A percentile compares a stretch with the other conserved stretches of the same genome.
These are phyloP conservation scores for Tetradesmus obliquus DNA, from an alignment of 139 green algal genomes.

Conservation along the genomic window DNA sequence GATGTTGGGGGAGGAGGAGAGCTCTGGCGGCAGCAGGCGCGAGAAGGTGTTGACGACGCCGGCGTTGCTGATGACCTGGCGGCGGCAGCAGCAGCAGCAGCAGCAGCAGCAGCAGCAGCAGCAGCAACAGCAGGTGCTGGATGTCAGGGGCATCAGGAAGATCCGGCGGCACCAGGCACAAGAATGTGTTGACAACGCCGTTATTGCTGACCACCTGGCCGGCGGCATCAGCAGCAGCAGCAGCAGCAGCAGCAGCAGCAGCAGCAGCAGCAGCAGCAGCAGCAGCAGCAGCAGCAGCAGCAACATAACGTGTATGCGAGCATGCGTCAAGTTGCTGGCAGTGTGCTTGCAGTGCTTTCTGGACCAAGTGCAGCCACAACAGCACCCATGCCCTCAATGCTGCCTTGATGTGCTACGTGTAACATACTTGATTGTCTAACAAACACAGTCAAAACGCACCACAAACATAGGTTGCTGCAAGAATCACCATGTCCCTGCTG, in stretches of 20 bases:
- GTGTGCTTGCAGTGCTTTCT: no score
- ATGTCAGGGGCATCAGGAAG: not conserved
- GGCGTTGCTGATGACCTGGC: constrained; percentile 29
- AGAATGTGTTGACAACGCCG: no score
- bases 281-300: not conserved
- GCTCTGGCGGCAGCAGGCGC: not conserved
- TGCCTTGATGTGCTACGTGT: no score
- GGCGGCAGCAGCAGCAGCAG: no score
- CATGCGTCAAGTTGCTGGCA: no score
- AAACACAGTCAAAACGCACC: no score
- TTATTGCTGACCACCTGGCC: no score
- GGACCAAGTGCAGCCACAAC: no score
- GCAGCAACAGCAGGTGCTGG: not conserved
- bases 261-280: not conserved
- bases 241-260: not conserved
- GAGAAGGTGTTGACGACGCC: constrained; percentile 17
- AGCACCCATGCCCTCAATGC: no score
- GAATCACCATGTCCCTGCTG: not conserved
- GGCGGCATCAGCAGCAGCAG: not conserved
- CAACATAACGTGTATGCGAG: not conserved
- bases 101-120: not conserved
- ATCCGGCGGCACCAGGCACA: no score
- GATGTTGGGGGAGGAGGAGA: not conserved
- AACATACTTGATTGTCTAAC: no score
- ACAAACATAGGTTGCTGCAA: not conserved